Evolutionary conservation across 2,329 filamentous ascomycete genomes (phyloP).

Genomic region (Nothomitra cinnamomea): DNA sequence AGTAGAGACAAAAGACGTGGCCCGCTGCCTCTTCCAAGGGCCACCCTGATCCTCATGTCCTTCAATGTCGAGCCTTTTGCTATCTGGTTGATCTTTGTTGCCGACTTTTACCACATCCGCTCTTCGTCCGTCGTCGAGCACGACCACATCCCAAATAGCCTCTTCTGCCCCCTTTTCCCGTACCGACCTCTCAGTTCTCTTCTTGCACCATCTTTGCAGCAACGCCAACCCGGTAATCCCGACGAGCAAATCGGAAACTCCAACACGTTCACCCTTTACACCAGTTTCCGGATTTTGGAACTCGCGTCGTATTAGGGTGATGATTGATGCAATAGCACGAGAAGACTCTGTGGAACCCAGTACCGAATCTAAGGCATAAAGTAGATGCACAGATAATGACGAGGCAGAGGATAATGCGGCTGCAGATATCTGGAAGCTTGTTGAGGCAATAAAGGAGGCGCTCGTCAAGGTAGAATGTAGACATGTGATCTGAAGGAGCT

Average conservation of each 20-base stretch:
- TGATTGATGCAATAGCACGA: constrained; percentile 47
- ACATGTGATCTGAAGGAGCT: constrained; percentile 21
- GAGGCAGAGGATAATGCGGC: constrained; percentile 33
- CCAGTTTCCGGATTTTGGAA: constrained; percentile 47
- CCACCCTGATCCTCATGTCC: background rate
- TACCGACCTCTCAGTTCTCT: constrained; percentile 32
- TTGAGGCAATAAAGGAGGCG: constrained; percentile 29
- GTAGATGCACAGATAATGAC: constrained; percentile 38
- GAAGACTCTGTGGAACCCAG: constrained; percentile 55
- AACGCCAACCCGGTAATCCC: constrained; percentile 45
- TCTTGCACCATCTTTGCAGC: constrained; percentile 39
- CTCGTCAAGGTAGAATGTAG: constrained; percentile 28
- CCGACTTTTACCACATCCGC: constrained; percentile 26
- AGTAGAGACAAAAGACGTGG: constrained; percentile 1
- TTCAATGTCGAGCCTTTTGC: background rate
- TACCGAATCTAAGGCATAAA: constrained; percentile 44
- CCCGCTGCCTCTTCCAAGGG: background rate
- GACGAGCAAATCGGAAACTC: constrained; percentile 42
- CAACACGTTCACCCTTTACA: constrained; percentile 39
- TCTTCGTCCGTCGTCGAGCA: constrained; percentile 36
- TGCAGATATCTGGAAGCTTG: constrained; percentile 28
- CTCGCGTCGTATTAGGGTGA: constrained; percentile 45
- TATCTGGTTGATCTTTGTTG: background rate
- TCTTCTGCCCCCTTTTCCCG: constrained; percentile 34
- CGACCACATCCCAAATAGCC: constrained; percentile 49